Percentiles rank a stretch among this genome's conserved stretches.
These are phyloP conservation scores for Rhizoclosmatium globosum DNA, from an alignment of 192 early-diverging fungal genomes.

Conservation along the genomic window DNA sequence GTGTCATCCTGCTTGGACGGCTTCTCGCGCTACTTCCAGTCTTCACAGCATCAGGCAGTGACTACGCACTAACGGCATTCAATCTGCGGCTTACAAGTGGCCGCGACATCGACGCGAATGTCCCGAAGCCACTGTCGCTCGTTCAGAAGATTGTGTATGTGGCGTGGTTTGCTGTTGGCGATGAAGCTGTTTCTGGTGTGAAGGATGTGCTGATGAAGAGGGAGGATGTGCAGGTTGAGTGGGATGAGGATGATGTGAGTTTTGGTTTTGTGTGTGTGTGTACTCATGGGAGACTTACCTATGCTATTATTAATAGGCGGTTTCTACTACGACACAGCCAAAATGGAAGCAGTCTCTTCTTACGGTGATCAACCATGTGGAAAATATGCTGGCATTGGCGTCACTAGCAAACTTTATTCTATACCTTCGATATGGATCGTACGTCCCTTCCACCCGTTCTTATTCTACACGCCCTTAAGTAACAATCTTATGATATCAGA, in stretches of 20 bases:
- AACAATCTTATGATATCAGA: conserved; percentile 3
- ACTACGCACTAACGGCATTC: not conserved
- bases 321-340: not conserved
- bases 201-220: not conserved
- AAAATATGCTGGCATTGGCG: conserved; percentile 8
- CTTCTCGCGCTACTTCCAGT: not conserved
- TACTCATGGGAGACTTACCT: not conserved
- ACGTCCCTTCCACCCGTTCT: not conserved
- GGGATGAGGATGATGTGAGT: not conserved
- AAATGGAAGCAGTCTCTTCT: not conserved
- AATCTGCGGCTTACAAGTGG: not conserved
- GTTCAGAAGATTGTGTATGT: not conserved
- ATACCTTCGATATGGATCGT: conserved; percentile 18
- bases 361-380: not conserved
- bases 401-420: conserved; percentile 8
- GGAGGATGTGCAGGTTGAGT: not conserved
- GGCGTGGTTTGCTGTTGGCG: not conserved
- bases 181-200: not conserved
- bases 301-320: too few species aligned
- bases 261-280: not conserved
- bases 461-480: not conserved
- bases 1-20: not conserved
- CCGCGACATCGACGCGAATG: not conserved
- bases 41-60: not conserved
- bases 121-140: not conserved